A percentile compares a stretch with the other conserved stretches of the same genome.
phyloP scores from a whole-genome alignment of 805 yeast species.

The Barnettozyma pratensis region DNA sequence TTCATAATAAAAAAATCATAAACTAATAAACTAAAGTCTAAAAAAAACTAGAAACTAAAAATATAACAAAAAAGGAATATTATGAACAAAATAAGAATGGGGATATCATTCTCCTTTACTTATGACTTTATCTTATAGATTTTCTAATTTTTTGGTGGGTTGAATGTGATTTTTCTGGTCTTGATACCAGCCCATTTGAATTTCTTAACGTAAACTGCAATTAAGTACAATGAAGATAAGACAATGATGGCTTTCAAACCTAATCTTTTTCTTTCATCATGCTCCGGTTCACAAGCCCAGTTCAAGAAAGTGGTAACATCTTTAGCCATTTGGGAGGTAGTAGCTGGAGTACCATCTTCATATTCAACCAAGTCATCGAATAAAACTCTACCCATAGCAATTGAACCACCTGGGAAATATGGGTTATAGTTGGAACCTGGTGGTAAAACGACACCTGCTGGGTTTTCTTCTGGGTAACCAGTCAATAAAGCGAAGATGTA shows the following conservation, averaged over 20 bases:
- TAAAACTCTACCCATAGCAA: constrained; percentile 98
- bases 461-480: constrained; percentile 98
- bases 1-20: constrained; percentile 3
- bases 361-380: constrained; percentile 96
- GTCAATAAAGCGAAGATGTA: constrained; percentile 92
- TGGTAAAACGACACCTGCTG: constrained; percentile 93
- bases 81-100: constrained; percentile 6
- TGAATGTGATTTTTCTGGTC: constrained; percentile 89
- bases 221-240: constrained; percentile 69
- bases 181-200: constrained; percentile 97
- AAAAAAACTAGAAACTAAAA: neutral
- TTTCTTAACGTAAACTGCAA: constrained; percentile 89
- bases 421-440: constrained; percentile 98
- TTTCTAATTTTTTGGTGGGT: constrained; percentile 74
- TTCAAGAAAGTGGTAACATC: constrained; percentile 93
- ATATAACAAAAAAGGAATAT: neutral
- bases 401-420: constrained; percentile 99
- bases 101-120: neutral
- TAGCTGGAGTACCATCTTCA: constrained; percentile 98
- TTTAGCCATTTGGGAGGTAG: constrained; percentile 99
- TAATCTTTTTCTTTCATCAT: constrained; percentile 93
- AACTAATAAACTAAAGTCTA: constrained; percentile 4
- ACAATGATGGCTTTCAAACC: constrained; percentile 91
- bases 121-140: neutral
- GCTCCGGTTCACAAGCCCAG: constrained; percentile 99